Base-by-base conservation (phyloP, 331 rosid species). In the Malus hybrid region DNA sequence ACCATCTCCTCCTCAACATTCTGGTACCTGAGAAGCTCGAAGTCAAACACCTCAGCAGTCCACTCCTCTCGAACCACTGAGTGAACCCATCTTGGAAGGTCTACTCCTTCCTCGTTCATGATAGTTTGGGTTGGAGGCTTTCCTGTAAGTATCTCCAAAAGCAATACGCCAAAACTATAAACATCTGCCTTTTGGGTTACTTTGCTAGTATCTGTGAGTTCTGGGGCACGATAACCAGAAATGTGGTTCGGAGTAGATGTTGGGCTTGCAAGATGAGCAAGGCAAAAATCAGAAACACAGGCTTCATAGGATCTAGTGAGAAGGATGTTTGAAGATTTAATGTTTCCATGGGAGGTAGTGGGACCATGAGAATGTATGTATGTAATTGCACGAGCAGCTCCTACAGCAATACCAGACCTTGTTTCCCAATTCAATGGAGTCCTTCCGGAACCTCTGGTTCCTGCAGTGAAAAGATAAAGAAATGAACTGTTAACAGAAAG, bases 401-500 rank as follows among this genome's bases (percentile, higher is more conserved):
- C 93, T 4, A 90, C 90, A 42, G 93, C 98, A 29, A 93, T 90
- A 67, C 81, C 75, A 20, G 90, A 85, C 83, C 98, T 87, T 48
- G 97, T 89, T 90, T 91, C 97, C 97, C 96, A 93, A 71, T 83
- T 91, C 77, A 93, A 82, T 22, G 98, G 98, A 54, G 93, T 91
- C 85, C 98, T 84, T 12, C 93, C 93, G 18, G 86, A 83, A 18
- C 91, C 97, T 75, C 82, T 87, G 69, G 77, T 86, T 75, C 97
- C 98, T 93, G 84, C 44, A 74, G 67, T n/a, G 66, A 76, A 86
- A 67, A 69, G n/a, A 62, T 42, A 10, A 70, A 65, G 9, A 28
- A 67, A 61, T 55, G 15, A 39, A 68, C 67, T 80, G 80, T 55
- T 29, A 46, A 65, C 5, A 7, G n/a, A 31, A 32, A 18, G 32